Percentiles rank a stretch among this genome's conserved stretches.
These are phyloP conservation scores for Orbilia brochopaga DNA, from an alignment of 2,329 filamentous ascomycete genomes.

Conservation along the genomic window DNA sequence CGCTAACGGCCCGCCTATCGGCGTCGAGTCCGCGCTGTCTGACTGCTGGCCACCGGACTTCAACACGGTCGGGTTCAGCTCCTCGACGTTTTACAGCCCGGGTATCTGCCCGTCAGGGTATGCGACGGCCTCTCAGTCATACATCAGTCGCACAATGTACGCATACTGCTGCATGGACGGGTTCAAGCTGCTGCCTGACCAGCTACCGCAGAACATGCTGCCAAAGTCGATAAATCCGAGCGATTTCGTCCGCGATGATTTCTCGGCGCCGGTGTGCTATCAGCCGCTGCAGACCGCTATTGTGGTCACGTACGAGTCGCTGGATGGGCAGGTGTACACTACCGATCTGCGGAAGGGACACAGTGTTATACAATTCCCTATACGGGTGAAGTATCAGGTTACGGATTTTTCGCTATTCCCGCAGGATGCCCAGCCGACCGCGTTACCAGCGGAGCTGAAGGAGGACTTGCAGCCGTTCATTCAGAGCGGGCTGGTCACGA, in stretches of 20 bases:
- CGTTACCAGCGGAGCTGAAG: constrained; percentile 14
- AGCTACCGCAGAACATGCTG: not conserved
- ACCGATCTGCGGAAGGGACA: constrained; percentile 28
- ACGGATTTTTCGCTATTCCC: constrained; percentile 40
- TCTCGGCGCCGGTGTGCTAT: constrained; percentile 1
- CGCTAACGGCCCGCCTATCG: constrained; percentile 21
- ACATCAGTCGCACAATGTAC: constrained; percentile 35
- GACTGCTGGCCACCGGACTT: constrained; percentile 32
- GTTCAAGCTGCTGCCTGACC: constrained; percentile 14
- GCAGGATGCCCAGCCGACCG: constrained; percentile 30
- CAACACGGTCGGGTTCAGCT: not conserved
- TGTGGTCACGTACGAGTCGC: constrained; percentile 2
- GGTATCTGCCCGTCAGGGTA: constrained; percentile 34
- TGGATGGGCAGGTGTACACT: constrained; percentile 23
- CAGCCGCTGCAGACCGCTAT: constrained; percentile 19
- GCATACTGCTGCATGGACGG: constrained; percentile 36
- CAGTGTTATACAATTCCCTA: constrained; percentile 20
- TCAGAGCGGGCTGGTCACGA: constrained; percentile 25
- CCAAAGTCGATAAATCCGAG: constrained; percentile 4
- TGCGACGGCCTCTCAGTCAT: constrained; percentile 29
- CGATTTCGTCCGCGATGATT: constrained; percentile 12
- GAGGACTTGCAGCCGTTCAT: constrained; percentile 27
- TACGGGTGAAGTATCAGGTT: constrained; percentile 28
- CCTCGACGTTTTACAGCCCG: constrained; percentile 27
- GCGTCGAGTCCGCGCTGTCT: not conserved